Evolutionary conservation across 768 basidiomycete species (phyloP), one percentile per base, ranked within the genome.

Genomic region (Termitomyces titanicus): DNA sequence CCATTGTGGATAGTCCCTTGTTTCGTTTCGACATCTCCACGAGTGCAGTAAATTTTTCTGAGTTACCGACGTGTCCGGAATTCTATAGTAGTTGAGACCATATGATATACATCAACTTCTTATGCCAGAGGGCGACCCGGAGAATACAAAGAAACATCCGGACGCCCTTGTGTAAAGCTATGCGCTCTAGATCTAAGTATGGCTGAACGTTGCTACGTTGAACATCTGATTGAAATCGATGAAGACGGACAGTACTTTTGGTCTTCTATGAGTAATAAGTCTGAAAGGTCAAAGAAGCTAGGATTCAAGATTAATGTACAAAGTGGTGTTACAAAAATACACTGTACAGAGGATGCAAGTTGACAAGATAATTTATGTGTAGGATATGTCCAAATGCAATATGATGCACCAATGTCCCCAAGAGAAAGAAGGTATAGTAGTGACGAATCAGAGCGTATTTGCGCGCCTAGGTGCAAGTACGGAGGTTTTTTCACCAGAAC

Each of bases 291-390:
- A 29, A 29, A 9, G 29, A 29, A 29, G 29, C 29, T 9, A 13
- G 11, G 17, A 10, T 25, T n/a, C 15, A 49, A 5, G 35, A 22
- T 22, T 37, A 10, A 13, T 33, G n/a, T 49, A 48, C 47, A 48
- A 25, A 25, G 7, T 35, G 1, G 22, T 47, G 47, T 35, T 48
- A 43, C 34, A n/a, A 25, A 4, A 35, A 20, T 48, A 48, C 47
- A 48, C 17, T 20, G 20, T 3, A 39, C 11, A n/a, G n/a, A n/a
- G 22, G 15, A 48, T 35, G 47, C 22, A 47, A n/a, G 24, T 38
- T 25, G 35, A 17, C 5, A 37, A 42, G 53, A 60, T 55, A 57
- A 60, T 35, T 54, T 57, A 60, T 33, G 20, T 42, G 33, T 17
- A 5, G 15, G 27, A 6, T 53, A 45, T 44, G 35, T 54, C 50